Percentiles rank a stretch among this genome's conserved stretches.
Evolutionary conservation across 2,329 filamentous ascomycete genomes (phyloP).

Genomic region (Alternaria sp.): DNA sequence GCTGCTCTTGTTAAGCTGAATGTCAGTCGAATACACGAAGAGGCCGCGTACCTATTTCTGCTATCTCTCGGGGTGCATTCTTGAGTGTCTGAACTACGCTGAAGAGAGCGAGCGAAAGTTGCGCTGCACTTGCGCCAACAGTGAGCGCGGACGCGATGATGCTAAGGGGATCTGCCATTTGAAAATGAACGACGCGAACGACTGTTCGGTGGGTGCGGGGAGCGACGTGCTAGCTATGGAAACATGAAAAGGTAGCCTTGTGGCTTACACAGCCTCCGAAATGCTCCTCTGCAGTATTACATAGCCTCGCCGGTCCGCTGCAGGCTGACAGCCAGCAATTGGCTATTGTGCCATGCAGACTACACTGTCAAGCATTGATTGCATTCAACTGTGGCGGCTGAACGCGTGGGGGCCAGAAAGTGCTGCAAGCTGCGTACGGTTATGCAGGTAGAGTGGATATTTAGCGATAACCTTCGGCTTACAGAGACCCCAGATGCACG

Average conservation of each 20-base stretch:
- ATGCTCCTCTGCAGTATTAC: constrained; percentile 7
- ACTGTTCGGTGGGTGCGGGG: background rate
- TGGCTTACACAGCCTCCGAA: constrained; percentile 16
- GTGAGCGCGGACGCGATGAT: constrained; percentile 21
- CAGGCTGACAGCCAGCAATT: constrained; percentile 1
- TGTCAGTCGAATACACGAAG: background rate
- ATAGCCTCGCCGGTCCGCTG: constrained; percentile 6
- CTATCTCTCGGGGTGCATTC: constrained; percentile 27
- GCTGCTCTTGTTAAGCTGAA: background rate
- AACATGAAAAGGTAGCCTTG: background rate
- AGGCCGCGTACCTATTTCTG: constrained; percentile 19
- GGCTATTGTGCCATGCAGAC: background rate
- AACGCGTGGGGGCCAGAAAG: background rate
- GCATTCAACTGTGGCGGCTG: background rate
- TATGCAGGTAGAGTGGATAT: background rate
- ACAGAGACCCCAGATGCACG: background rate
- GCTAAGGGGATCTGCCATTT: constrained; percentile 18
- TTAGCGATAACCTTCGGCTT: background rate
- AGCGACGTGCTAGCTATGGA: background rate
- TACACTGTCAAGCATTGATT: background rate
- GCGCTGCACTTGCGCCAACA: constrained; percentile 24
- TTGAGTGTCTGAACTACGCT: constrained; percentile 26
- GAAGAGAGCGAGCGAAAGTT: constrained; percentile 29
- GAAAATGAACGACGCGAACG: background rate
- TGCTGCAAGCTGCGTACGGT: background rate